Conservation (phyloP, 2,329 filamentous ascomycete genomes). For the Amauroascus niger region DNA sequence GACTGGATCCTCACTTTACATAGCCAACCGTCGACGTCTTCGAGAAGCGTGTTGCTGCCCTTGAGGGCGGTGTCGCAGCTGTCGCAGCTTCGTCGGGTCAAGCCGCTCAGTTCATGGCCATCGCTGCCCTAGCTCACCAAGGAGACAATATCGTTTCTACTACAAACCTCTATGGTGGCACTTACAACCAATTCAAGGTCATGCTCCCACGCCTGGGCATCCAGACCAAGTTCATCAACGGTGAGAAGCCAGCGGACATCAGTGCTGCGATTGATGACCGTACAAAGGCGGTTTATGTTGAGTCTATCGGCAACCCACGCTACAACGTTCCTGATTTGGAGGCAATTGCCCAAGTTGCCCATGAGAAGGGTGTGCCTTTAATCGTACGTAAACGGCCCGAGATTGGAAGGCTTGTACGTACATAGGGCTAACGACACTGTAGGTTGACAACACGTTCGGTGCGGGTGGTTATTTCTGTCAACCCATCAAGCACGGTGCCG, state of each 20-base stretch:
- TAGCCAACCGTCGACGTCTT: slow-evolving; percentile 91
- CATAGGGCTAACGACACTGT: slow-evolving; percentile 1
- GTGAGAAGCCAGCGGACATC: slow-evolving; percentile 70
- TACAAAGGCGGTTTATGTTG: slow-evolving; percentile 85
- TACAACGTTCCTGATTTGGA: slow-evolving; percentile 92
- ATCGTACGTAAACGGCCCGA: slow-evolving; percentile 44
- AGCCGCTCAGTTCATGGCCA: slow-evolving; percentile 83
- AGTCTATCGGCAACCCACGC: slow-evolving; percentile 86
- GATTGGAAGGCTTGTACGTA: no score
- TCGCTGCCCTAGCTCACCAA: slow-evolving; percentile 69
- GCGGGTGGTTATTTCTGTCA: slow-evolving; percentile 81
- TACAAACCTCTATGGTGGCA: slow-evolving; percentile 84
- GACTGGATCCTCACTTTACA: neutral
- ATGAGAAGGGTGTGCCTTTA: slow-evolving; percentile 57
- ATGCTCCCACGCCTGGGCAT: slow-evolving; percentile 80
- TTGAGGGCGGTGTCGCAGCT: slow-evolving; percentile 83
- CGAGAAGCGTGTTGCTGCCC: slow-evolving; percentile 89
- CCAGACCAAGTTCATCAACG: slow-evolving; percentile 73
- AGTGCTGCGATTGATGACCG: slow-evolving; percentile 76
- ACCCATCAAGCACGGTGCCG: slow-evolving; percentile 81
- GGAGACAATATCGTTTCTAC: slow-evolving; percentile 93
- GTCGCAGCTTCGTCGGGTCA: slow-evolving; percentile 80
- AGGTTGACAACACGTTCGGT: slow-evolving; percentile 92
- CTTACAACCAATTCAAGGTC: slow-evolving; percentile 96
- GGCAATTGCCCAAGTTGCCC: slow-evolving; percentile 71